phyloP scores from a whole-genome alignment of 768 basidiomycete genomes.

The Auricularia cornea region DNA sequence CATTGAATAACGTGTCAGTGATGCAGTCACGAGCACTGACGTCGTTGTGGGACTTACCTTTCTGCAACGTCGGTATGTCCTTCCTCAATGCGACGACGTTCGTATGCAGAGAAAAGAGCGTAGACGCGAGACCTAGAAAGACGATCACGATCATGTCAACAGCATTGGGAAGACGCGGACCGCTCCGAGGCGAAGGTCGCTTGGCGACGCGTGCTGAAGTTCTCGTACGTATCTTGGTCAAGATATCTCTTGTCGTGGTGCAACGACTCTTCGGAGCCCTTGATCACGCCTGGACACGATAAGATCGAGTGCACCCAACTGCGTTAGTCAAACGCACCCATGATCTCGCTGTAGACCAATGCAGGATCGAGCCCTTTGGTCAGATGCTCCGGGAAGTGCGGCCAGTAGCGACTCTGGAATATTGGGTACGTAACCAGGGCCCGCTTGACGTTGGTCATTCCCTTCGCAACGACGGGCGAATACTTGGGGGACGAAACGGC shows the following conservation, averaged over 20 bases:
- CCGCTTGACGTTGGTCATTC: not conserved
- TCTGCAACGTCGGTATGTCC: conserved; percentile 52
- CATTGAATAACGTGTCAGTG: not conserved
- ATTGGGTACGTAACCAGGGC: conserved; percentile 35
- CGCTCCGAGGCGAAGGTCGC: conserved; percentile 47
- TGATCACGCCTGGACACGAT: conserved; percentile 42
- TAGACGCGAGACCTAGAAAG: conserved; percentile 32
- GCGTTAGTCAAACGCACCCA: conserved; percentile 38
- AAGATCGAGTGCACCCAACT: not conserved
- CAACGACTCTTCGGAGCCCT: conserved; percentile 54
- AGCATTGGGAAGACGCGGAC: no score
- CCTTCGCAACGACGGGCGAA: not conserved
- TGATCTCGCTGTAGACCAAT: conserved; percentile 55
- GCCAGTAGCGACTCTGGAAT: conserved; percentile 51
- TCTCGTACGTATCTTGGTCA: conserved; percentile 35
- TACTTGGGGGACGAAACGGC: not conserved
- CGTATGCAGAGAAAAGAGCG: conserved; percentile 45
- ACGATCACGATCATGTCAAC: no score
- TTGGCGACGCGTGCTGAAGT: conserved; percentile 43
- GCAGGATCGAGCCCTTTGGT: conserved; percentile 50
- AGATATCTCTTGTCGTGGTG: conserved; percentile 30
- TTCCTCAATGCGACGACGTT: conserved; percentile 32
- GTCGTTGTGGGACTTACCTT: conserved; percentile 31
- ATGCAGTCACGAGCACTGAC: no score
- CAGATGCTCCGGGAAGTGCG: conserved; percentile 42